Conservation (phyloP, 75 land plant species). For the Pinus tabuliformis region DNA sequence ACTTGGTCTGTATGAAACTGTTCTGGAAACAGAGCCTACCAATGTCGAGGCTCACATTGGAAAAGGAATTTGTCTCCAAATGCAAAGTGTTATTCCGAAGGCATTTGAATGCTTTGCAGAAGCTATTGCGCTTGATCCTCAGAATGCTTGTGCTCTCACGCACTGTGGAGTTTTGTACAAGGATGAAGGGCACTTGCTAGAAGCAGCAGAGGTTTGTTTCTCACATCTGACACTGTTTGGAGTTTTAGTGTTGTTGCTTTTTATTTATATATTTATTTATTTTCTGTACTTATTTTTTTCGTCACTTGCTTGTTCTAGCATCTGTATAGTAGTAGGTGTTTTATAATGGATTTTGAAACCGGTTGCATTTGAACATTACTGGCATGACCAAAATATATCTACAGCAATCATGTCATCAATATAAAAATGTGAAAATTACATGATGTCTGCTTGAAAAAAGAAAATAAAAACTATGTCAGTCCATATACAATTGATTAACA, state of each 20-base stretch:
- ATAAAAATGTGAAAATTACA: too few relatives aligned
- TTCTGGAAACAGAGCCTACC: constrained; percentile 66
- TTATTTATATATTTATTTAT: too few relatives aligned
- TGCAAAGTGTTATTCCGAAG: constrained; percentile 56
- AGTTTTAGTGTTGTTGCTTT: too few relatives aligned
- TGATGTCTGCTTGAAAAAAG: background rate
- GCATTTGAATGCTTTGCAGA: constrained; percentile 83
- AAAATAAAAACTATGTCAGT: background rate
- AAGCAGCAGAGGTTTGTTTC: constrained; percentile 85
- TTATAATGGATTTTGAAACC: background rate
- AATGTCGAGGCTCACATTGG: constrained; percentile 92
- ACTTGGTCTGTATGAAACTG: constrained; percentile 56
- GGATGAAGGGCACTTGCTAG: constrained; percentile 86
- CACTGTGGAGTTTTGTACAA: constrained; percentile 94
- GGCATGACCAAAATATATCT: too few relatives aligned
- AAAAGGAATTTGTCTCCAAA: constrained; percentile 94
- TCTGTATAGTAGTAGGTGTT: background rate
- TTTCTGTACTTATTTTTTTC: background rate
- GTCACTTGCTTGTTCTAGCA: background rate
- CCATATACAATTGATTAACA: background rate
- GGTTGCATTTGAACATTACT: background rate
- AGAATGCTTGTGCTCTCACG: constrained; percentile 92
- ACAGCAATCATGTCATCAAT: too few relatives aligned
- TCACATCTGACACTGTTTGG: background rate
- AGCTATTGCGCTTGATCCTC: constrained; percentile 75